Conservation (phyloP, 108 stramenopile species). For the Pseudonitzschia delicatissima region DNA sequence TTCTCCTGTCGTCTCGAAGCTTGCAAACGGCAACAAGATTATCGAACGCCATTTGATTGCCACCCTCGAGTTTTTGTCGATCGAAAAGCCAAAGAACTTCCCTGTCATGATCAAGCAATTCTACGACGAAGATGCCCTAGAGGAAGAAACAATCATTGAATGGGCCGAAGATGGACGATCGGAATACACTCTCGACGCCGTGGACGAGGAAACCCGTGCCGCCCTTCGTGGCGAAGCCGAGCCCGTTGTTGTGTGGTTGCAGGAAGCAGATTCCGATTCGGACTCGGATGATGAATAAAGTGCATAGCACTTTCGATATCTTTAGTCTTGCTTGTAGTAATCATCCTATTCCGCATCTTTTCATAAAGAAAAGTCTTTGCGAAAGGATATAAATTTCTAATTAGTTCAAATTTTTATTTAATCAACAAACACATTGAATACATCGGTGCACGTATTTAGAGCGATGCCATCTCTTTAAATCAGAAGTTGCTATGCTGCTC, state of each 20-base stretch:
- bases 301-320: no score
- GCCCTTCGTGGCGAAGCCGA: conserved; percentile 77
- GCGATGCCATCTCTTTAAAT: no score
- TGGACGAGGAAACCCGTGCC: conserved; percentile 79
- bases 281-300: conserved; percentile 51
- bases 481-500: no score
- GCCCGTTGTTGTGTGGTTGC: conserved; percentile 87
- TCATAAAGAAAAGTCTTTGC: no score
- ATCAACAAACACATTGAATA: no score
- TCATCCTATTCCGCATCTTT: no score
- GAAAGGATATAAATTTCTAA: no score
- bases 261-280: conserved; percentile 79
- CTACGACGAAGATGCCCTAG: conserved; percentile 86
- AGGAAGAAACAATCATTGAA: conserved; percentile 87
- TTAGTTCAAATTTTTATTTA: no score
- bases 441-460: no score
- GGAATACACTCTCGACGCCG: conserved; percentile 66
- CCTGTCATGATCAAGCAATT: conserved; percentile 88
- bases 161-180: conserved; percentile 87
- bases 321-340: no score
- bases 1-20: conserved; percentile 48
- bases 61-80: conserved; percentile 66
- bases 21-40: conserved; percentile 69
- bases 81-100: conserved; percentile 86
- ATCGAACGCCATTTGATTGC: conserved; percentile 88